phyloP scores from a whole-genome alignment of 345 rosid species.

The Bretschneidera sinensis region DNA sequence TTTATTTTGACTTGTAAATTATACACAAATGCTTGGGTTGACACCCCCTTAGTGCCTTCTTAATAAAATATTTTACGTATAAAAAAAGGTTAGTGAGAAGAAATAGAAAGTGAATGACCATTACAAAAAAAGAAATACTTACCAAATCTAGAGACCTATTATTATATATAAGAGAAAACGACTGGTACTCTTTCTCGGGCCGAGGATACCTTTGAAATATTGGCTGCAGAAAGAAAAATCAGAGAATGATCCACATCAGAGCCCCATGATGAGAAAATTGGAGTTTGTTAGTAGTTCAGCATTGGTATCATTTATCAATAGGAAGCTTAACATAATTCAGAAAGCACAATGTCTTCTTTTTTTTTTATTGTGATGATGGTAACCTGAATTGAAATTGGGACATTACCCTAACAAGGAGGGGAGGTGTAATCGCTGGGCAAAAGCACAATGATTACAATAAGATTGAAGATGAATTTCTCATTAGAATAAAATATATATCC shows the following conservation, averaged over 20 bases:
- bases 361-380: not conserved
- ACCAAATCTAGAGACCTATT: slow-evolving; percentile 76
- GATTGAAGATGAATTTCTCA: no score
- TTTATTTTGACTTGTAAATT: not conserved
- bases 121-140: slow-evolving; percentile 17
- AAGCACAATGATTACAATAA: not conserved
- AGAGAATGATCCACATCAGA: not conserved
- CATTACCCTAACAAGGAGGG: no score
- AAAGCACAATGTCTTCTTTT: not conserved
- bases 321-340: not conserved
- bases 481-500: no score
- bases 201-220: slow-evolving; percentile 78
- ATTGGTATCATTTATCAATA: not conserved
- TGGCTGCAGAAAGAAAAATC: slow-evolving; percentile 33
- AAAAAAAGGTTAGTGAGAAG: not conserved
- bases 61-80: no score
- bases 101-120: slow-evolving; percentile 2
- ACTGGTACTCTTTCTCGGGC: slow-evolving; percentile 85
- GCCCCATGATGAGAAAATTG: not conserved
- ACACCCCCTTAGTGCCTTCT: no score
- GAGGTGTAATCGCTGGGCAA: no score
- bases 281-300: not conserved
- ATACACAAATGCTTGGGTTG: not conserved
- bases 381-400: no score
- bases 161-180: slow-evolving; percentile 70